Conservation (phyloP, 2,329 filamentous ascomycete species). For the Neodidymelliopsis sp. region DNA sequence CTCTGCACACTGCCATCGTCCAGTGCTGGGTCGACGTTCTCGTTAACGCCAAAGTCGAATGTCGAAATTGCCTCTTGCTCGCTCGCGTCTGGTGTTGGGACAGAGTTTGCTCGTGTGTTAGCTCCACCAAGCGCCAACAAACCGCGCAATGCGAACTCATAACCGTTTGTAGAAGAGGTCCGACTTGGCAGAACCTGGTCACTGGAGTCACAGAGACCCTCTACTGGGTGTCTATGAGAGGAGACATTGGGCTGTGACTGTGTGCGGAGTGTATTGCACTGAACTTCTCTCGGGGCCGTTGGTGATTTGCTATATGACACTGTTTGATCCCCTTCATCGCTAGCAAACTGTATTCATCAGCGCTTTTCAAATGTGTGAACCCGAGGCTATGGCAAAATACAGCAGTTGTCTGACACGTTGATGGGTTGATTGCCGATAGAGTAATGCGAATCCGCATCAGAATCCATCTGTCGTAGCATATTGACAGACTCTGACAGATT, state of each 20-base stretch:
- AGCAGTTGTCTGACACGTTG: too few relatives aligned
- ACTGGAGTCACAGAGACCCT: neutral
- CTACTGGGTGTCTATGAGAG: neutral
- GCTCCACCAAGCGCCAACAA: slow-evolving; percentile 24
- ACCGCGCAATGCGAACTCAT: slow-evolving; percentile 33
- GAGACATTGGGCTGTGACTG: neutral
- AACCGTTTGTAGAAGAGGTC: slow-evolving; percentile 23
- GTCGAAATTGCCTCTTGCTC: neutral
- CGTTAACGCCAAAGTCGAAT: neutral
- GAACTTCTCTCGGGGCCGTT: neutral
- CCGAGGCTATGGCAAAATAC: too few relatives aligned
- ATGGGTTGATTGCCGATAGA: too few relatives aligned
- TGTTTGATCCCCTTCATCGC: neutral
- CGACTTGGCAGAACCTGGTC: neutral
- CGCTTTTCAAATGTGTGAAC: too few relatives aligned
- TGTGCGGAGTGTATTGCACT: neutral
- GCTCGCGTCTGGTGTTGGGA: neutral
- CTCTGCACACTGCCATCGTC: neutral
- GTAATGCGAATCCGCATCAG: too few relatives aligned
- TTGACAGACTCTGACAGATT: too few relatives aligned
- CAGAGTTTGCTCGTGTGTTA: neutral
- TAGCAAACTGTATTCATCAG: slow-evolving; percentile 1
- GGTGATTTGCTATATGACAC: neutral
- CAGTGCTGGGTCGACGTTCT: neutral
- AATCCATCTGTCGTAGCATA: too few relatives aligned